Percentiles rank a stretch among this genome's conserved stretches.
Conservation (phyloP, 2,329 filamentous ascomycete species). For the Epichloe baconii region DNA sequence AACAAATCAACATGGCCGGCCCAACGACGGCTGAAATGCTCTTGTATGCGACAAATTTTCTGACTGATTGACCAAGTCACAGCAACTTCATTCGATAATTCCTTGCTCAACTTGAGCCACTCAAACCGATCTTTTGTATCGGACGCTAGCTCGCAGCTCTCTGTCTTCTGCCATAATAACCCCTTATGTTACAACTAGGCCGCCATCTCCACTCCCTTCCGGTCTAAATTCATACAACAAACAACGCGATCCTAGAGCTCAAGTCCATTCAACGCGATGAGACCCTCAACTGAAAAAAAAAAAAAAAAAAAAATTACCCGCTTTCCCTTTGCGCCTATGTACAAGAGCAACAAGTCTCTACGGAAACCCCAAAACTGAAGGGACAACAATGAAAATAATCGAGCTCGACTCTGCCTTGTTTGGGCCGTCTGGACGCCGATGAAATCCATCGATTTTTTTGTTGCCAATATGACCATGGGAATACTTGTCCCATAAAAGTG, state of each 20-base stretch:
- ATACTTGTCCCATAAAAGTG: background rate
- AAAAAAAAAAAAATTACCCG: background rate
- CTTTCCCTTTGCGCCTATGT: slow-evolving; percentile 3
- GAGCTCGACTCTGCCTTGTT: background rate
- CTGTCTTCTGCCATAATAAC: background rate
- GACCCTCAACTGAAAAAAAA: background rate
- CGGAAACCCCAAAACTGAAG: background rate
- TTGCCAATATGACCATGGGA: background rate
- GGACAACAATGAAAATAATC: background rate
- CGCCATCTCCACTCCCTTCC: background rate
- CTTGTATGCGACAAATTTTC: no score
- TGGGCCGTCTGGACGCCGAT: background rate
- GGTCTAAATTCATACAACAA: slow-evolving; percentile 4
- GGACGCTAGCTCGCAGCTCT: background rate
- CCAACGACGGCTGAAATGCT: no score
- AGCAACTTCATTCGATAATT: background rate
- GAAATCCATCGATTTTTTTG: background rate
- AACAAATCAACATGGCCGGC: no score
- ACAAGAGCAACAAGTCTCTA: slow-evolving; percentile 1
- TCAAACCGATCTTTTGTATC: background rate
- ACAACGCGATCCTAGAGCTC: background rate
- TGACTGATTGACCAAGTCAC: background rate
- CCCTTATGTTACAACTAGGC: slow-evolving; percentile 4
- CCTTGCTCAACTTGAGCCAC: background rate
- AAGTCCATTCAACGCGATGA: background rate